Evolutionary conservation across 305 asterid genomes (phyloP), one percentile per base, ranked within the genome.

Genomic region (Solanum hybrid): DNA sequence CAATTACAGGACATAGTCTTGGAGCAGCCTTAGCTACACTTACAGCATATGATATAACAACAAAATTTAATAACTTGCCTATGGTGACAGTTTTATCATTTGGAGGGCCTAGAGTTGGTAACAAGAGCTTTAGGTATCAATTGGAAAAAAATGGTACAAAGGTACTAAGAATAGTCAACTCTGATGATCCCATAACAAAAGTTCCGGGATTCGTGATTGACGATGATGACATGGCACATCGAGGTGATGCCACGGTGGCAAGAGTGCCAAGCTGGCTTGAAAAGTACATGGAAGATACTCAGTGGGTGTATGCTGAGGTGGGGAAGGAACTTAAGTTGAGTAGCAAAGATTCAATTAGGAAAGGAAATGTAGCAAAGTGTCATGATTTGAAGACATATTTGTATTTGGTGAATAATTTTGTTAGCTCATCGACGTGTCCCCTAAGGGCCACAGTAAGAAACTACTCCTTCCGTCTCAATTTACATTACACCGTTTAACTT

Each of bases 11-110:
- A 91, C 99, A 97, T 88, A 95, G 98, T 1, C 95, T 97, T 0
- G 99, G 99, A 57, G 99, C 98, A 26, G 98, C 99, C 33, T 94
- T 97, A 0, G 99, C 99, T 35, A 97, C 97, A 22, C 93, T 97
- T 67, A 94, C 97, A 10, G 99, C 99, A 28, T 94, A 94, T 71
- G 99, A 97, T 89, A 92, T 97, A 26, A 96, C 93, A 5, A 91
- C 90, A 20, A 92, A 93, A 2, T 94, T 96, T 89, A 42, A 37
- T 1, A 39, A 90, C 71, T 29, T 64, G 57, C 97, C 95, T 6
- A 76, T 92, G 26, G 99, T 97, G 22, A 93, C 99, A 11, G 98
- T 96, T 10, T 88, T 96, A 26, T 96, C 99, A 0, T 96, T 97
- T 89, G 99, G 98, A 1, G 99, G 99, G 9, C 99, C 99, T 2